Evolutionary conservation across 1,284 basidiomycete genomes (phyloP).

Genomic region (Sporisorium exsertum): DNA sequence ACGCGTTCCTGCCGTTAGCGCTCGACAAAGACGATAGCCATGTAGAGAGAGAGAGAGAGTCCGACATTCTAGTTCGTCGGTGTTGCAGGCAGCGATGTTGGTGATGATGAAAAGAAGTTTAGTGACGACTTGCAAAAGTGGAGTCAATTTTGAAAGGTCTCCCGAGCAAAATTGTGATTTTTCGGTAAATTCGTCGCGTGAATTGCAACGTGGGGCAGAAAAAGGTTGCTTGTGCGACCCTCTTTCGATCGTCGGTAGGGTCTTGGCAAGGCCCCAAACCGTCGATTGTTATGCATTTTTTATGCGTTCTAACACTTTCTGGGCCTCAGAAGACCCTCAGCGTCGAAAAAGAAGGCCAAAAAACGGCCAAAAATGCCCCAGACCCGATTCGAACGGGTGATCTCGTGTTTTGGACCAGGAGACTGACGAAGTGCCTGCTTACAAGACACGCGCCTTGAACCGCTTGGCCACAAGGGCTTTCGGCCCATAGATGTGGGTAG

Average conservation of each 20-base stretch:
- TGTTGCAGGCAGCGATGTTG: background rate
- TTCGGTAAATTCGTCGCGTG: slow-evolving; percentile 1
- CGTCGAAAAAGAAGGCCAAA: background rate
- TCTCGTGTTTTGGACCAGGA: background rate
- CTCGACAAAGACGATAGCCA: slow-evolving; percentile 38
- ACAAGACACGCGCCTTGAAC: slow-evolving; percentile 17
- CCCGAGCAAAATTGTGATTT: background rate
- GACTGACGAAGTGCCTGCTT: slow-evolving; percentile 10
- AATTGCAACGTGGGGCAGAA: background rate
- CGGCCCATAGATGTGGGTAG: background rate
- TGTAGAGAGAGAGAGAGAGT: slow-evolving; percentile 30
- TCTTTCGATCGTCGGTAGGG: background rate
- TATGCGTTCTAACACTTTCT: background rate
- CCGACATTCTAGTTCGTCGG: slow-evolving; percentile 24
- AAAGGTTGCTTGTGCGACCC: background rate
- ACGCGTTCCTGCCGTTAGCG: slow-evolving; percentile 31
- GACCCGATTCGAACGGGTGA: slow-evolving; percentile 30
- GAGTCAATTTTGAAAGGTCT: background rate
- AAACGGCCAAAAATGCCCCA: slow-evolving; percentile 3
- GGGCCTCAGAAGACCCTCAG: background rate
- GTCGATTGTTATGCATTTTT: background rate
- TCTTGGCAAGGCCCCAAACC: slow-evolving; percentile 1
- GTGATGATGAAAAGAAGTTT: no score
- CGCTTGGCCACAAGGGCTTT: slow-evolving; percentile 9
- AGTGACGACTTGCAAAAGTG: background rate